These are phyloP conservation scores for Fraxinus velutina DNA, from an alignment of 305 asterid species.

Conservation along the genomic window DNA sequence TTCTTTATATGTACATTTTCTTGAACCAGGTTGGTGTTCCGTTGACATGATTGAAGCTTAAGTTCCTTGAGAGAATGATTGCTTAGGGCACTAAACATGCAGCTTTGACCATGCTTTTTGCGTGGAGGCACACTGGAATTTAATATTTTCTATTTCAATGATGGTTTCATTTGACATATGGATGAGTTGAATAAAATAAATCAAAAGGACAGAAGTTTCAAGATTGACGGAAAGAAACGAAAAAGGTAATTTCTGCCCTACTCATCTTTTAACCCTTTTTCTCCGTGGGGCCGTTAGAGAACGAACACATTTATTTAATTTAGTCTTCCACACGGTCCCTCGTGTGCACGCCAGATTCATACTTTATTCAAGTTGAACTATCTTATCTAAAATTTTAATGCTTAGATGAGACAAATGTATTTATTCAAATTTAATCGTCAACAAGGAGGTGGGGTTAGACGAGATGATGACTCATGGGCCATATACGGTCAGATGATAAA, in stretches of 20 bases:
- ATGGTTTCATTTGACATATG: not conserved
- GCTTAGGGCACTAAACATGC: not conserved
- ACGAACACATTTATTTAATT: not conserved
- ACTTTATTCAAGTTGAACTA: not conserved
- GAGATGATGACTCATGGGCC: not conserved
- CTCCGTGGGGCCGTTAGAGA: not conserved
- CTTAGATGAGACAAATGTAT: not conserved
- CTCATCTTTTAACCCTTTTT: not conserved
- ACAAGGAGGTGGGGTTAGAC: not conserved
- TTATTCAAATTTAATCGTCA: no score
- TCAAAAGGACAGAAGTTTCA: not conserved
- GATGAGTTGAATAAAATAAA: not conserved
- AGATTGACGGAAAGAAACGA: not conserved
- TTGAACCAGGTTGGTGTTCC: not conserved
- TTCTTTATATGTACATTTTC: not conserved
- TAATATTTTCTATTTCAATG: not conserved
- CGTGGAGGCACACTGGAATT: not conserved
- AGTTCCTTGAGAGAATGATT: not conserved
- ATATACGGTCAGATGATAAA: no score
- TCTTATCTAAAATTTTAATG: not conserved
- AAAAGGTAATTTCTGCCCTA: not conserved
- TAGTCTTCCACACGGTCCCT: not conserved
- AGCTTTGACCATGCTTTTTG: not conserved
- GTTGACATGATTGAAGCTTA: not conserved
- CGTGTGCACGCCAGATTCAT: not conserved